Evolutionary conservation across 169 alveolate genomes (phyloP), one percentile per base, ranked within the genome.

Genomic region (Plasmodium adleri): DNA sequence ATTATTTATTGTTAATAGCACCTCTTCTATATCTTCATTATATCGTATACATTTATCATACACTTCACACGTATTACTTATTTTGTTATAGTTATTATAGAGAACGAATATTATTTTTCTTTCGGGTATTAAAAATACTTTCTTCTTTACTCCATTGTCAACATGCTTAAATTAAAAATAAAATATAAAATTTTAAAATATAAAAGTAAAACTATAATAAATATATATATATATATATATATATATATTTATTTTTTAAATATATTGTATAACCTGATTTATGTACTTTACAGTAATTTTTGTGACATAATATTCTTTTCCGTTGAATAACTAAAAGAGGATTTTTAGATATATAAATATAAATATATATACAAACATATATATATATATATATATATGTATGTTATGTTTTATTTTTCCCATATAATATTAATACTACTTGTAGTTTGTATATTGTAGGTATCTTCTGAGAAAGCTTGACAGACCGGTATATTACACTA

Each of bases 271-370:
- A 58, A 83, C 91, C 83, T 83, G 58, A 15, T 68, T 62, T 52
- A 9, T 24, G 66, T 83, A 83, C 50, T 83, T 83, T 15, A 83
- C 71, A 28, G 91, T 66, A 15, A 83, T 70, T 59, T 83, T 83
- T 32, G 52, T 70, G 28, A 43, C 91, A 49, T 83, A 83, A 60
- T 83, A 83, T 26, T 83, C 91, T 47, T 83, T 58, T 49, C 91
- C 76, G 12, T 83, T 70, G 63, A 68, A 83, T 47, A 39, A 67
- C 91, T 83, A 62, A 7, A 43, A 68, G 32, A 12, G 62, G 52
- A 59, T 24, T 32, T 10, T 15, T 13, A 0, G 6, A n/a, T n/a
- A n/a, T n/a, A n/a, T n/a, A n/a, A n/a, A n/a, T n/a, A 50, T 50
- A n/a, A 50, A n/a, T 2, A 50, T n/a, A 50, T 12, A 50, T 59